Evolutionary conservation across 208 protist species (phyloP).

Genomic region (Phytomonas francai): DNA sequence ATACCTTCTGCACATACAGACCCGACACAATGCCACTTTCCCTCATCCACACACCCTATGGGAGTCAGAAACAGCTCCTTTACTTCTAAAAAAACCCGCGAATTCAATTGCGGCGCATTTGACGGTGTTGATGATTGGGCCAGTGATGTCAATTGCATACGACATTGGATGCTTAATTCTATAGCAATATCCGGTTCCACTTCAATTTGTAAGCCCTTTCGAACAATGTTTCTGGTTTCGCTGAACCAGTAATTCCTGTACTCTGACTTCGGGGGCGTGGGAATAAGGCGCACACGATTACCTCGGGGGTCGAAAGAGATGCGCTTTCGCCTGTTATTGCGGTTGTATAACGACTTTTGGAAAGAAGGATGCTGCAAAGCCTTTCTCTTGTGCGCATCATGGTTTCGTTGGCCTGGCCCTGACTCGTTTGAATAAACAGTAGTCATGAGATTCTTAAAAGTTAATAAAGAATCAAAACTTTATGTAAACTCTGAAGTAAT

Average conservation of each 20-base stretch:
- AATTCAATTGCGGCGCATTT: neutral
- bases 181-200: slow-evolving; percentile 60
- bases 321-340: slow-evolving; percentile 19
- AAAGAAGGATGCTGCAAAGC: slow-evolving; percentile 2
- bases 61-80: slow-evolving; percentile 23
- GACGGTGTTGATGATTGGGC: slow-evolving; percentile 11
- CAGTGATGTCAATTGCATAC: slow-evolving; percentile 64
- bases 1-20: slow-evolving; percentile 22
- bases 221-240: slow-evolving; percentile 52
- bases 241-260: slow-evolving; percentile 81
- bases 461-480: neutral
- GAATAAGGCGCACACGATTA: slow-evolving; percentile 68
- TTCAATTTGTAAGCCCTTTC: slow-evolving; percentile 68
- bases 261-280: slow-evolving; percentile 58
- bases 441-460: neutral
- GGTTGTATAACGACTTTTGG: neutral
- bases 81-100: slow-evolving; percentile 25
- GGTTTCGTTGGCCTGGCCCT: neutral
- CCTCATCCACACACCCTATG: neutral
- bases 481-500: neutral
- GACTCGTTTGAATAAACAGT: slow-evolving; percentile 8
- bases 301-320: slow-evolving; percentile 59
- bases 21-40: slow-evolving; percentile 27
- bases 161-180: slow-evolving; percentile 50
- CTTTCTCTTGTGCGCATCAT: neutral